Base-by-base conservation (phyloP, 768 basidiomycete species). In the Leccinum olivaceopallidum region DNA sequence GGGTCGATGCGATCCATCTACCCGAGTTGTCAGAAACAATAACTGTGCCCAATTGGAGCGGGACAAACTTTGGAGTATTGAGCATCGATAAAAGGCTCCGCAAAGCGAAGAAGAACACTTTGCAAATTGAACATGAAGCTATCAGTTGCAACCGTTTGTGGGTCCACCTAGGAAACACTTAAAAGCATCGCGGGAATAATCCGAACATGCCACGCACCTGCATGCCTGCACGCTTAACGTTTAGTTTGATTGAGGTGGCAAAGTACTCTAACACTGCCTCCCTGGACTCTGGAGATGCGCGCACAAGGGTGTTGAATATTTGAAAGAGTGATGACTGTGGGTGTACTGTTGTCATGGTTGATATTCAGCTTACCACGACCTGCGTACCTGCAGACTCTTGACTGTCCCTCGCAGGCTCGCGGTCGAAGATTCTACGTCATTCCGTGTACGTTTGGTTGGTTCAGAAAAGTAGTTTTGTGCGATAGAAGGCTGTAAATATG, bases 61-160 rank as follows among this genome's bases (percentile, higher is more conserved):
- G 53, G 52, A 57, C 49, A 55, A 51, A 90, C 95, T 83, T 97
- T 98, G 48, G 88, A 85, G 66, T 89, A 98, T 57, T 82, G 85
- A 1, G 91, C 87, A 71, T 98, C 96, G 81, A 98, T 93, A 68
- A 98, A 96, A 0, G 96, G 96, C 65, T 95, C 93, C 30, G 94
- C 89, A 67, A 99, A 90, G 14, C 87, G 84, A 52, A 94, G 80
- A 24, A 98, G 75, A 14, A 97, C 77, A n/a, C 81, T 81, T 65
- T 95, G 91, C 34, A 95, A 69, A 66, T 98, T 98, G 60, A 92
- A 81, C 89, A 99, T 90, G 73, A 94, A 98, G 59, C 91, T 88
- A 70, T 99, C 96, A 1, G 87, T 87, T 2, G 95, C 85, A 12
- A 98, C 95, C 0, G 92, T 93, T 10, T 84, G 82, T 1, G 87